These are phyloP conservation scores for Balamuthia mandrillaris DNA, from an alignment of 208 protist species.

Conservation along the genomic window DNA sequence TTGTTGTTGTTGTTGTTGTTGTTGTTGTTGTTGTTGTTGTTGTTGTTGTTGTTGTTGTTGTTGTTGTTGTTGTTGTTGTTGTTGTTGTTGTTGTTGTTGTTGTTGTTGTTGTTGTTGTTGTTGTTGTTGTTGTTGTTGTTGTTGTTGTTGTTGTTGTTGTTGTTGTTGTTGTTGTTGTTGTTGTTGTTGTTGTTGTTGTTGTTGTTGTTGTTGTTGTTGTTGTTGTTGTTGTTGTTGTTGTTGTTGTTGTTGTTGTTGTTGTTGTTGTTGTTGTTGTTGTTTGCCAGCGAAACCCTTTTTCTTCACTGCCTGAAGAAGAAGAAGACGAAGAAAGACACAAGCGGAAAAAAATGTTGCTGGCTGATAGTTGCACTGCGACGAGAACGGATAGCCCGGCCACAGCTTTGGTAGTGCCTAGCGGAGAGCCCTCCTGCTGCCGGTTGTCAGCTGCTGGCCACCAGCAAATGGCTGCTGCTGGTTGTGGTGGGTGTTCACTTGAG, in stretches of 20 bases:
- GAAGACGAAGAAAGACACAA: no score
- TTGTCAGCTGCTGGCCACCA: no score
- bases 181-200: conserved; percentile 27
- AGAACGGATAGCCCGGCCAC: no score
- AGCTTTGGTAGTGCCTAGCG: no score
- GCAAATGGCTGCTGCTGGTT: no score
- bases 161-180: conserved; percentile 26
- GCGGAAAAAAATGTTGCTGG: no score
- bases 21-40: conserved; percentile 26
- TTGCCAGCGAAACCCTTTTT: no score
- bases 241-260: conserved; percentile 23
- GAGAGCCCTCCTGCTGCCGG: no score
- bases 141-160: conserved; percentile 26
- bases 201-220: conserved; percentile 26
- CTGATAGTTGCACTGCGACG: no score
- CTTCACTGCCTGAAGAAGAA: no score
- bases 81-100: conserved; percentile 26
- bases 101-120: conserved; percentile 26
- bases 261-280: conserved; percentile 26
- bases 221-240: conserved; percentile 26
- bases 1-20: conserved; percentile 27
- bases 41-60: conserved; percentile 26
- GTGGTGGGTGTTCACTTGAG: no score
- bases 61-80: conserved; percentile 27
- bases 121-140: conserved; percentile 27